Conservation (phyloP, 1,284 basidiomycete genomes). For the Ceratobasidium sp. region DNA sequence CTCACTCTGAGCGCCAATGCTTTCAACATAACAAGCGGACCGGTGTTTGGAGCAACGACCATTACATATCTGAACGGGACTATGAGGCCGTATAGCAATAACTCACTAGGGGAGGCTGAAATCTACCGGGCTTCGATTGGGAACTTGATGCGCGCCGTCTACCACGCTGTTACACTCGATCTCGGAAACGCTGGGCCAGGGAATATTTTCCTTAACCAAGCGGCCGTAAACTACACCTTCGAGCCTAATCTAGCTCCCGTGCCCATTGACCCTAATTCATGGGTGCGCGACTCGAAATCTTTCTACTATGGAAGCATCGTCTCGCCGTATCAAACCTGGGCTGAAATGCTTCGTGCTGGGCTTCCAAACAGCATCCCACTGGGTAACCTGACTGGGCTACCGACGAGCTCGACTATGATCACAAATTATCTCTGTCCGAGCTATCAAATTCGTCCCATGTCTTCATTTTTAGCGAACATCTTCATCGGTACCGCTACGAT, state of each 20-base stretch:
- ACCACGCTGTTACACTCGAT: conserved; percentile 30
- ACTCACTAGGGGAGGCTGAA: conserved; percentile 1
- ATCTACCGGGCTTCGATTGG: conserved; percentile 22
- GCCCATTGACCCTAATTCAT: not conserved
- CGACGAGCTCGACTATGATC: conserved; percentile 17
- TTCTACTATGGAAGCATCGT: conserved; percentile 3
- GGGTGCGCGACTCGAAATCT: conserved; percentile 8
- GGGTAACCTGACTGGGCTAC: conserved; percentile 22
- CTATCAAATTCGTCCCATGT: conserved; percentile 15
- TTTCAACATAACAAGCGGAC: not conserved
- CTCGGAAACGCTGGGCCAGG: not conserved
- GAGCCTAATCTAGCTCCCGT: not conserved
- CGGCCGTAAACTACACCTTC: not conserved
- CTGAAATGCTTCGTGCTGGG: conserved; percentile 10
- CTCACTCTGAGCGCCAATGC: conserved; percentile 22
- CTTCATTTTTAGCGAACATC: conserved; percentile 13
- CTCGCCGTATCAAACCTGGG: conserved; percentile 12
- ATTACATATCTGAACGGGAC: conserved; percentile 10
- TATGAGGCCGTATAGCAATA: not conserved
- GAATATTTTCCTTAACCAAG: conserved; percentile 12
- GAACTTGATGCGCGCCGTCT: conserved; percentile 9
- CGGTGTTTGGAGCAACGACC: not conserved
- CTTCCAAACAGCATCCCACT: conserved; percentile 9
- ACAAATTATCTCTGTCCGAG: conserved; percentile 34
- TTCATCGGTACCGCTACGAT: conserved; percentile 34